A percentile compares a stretch with the other conserved stretches of the same genome.
Conservation (phyloP, 2,329 filamentous ascomycete genomes). For the Clarireedia homoeocarpa region DNA sequence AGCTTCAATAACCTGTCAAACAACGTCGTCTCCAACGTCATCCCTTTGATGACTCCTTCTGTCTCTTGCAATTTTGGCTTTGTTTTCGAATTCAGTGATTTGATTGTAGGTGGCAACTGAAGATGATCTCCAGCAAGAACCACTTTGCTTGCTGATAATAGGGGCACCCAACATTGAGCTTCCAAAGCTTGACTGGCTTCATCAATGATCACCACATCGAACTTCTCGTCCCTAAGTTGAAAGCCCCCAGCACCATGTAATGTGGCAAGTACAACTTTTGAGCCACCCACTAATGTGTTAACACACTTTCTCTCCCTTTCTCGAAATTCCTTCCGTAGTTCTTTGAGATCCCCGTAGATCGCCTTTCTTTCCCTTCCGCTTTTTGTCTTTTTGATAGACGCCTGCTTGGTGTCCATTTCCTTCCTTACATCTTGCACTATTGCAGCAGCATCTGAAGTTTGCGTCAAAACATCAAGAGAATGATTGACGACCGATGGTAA, state of each 20-base stretch:
- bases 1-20: constrained; percentile 82
- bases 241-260: constrained; percentile 85
- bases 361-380: constrained; percentile 70
- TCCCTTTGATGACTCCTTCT: constrained; percentile 39
- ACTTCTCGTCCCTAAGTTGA: constrained; percentile 70
- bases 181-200: constrained; percentile 94
- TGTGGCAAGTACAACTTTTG: constrained; percentile 85
- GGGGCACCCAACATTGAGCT: constrained; percentile 92
- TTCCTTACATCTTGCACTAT: constrained; percentile 85
- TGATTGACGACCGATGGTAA: constrained; percentile 82
- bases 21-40: constrained; percentile 77
- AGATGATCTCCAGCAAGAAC: constrained; percentile 91
- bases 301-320: constrained; percentile 79
- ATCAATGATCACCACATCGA: constrained; percentile 93
- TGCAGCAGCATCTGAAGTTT: constrained; percentile 79
- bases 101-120: constrained; percentile 91
- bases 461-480: constrained; percentile 84
- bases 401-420: constrained; percentile 90
- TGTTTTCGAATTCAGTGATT: constrained; percentile 56
- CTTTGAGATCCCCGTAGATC: constrained; percentile 79
- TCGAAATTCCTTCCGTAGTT: constrained; percentile 80
- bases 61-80: constrained; percentile 29
- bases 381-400: constrained; percentile 78
- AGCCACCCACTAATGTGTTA: constrained; percentile 62
- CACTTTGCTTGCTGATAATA: constrained; percentile 73